phyloP scores from a whole-genome alignment of 2,329 filamentous ascomycete species.

The Thelonectria blattea region DNA sequence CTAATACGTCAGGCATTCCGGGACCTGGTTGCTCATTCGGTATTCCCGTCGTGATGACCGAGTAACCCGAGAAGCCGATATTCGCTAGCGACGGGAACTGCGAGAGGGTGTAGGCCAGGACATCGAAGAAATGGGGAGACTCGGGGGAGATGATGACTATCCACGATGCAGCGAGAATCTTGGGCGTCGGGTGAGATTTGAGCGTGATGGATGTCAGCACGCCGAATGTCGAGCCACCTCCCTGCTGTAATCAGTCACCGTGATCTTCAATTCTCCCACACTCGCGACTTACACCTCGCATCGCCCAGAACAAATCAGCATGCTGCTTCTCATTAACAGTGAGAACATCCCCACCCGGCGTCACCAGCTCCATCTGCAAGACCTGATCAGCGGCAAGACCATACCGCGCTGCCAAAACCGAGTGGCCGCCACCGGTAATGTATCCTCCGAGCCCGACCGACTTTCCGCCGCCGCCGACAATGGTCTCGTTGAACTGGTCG shows the following conservation, averaged over 20 bases:
- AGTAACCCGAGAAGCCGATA: slow-evolving; percentile 58
- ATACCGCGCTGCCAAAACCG: slow-evolving; percentile 55
- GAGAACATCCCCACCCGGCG: slow-evolving; percentile 55
- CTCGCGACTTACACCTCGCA: slow-evolving; percentile 56
- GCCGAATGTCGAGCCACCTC: slow-evolving; percentile 66
- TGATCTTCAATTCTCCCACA: too few species aligned
- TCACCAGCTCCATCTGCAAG: slow-evolving; percentile 63
- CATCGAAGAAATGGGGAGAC: slow-evolving; percentile 50
- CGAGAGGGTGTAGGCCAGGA: slow-evolving; percentile 54
- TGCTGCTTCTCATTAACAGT: slow-evolving; percentile 59
- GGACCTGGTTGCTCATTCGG: slow-evolving; percentile 47
- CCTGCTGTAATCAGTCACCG: slow-evolving; percentile 42
- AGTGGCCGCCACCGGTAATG: slow-evolving; percentile 66
- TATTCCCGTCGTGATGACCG: slow-evolving; percentile 44
- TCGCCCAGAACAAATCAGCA: slow-evolving; percentile 68
- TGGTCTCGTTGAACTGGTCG: slow-evolving; percentile 50
- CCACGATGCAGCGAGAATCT: slow-evolving; percentile 36
- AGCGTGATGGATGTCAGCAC: slow-evolving; percentile 64
- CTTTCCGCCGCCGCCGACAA: slow-evolving; percentile 61
- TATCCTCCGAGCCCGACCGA: slow-evolving; percentile 67
- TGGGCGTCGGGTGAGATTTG: slow-evolving; percentile 54
- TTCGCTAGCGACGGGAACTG: slow-evolving; percentile 55
- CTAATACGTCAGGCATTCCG: slow-evolving; percentile 39
- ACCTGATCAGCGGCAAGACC: slow-evolving; percentile 69
- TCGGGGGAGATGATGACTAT: slow-evolving; percentile 36